Percentiles rank a stretch among this genome's conserved stretches.
Evolutionary conservation across 2,329 filamentous ascomycete species (phyloP).

Genomic region (Diaporthe citrichinensis): DNA sequence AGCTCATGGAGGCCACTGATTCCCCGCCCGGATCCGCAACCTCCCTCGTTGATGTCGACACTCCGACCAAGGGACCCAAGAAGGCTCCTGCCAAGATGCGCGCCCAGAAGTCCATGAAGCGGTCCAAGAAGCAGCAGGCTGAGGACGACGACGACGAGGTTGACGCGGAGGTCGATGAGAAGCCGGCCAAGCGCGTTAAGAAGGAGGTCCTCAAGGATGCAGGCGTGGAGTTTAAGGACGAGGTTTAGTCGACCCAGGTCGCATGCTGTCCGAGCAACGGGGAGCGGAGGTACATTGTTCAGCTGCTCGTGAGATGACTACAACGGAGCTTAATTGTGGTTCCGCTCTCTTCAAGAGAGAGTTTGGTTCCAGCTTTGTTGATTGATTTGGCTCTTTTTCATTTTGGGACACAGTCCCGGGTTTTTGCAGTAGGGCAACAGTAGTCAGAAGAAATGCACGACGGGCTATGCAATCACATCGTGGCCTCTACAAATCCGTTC

Average conservation of each 20-base stretch:
- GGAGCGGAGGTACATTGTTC: not conserved
- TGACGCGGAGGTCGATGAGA: not conserved
- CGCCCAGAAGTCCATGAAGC: not conserved
- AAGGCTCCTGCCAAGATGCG: not conserved
- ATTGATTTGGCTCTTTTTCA: not conserved
- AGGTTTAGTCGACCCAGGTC: not conserved
- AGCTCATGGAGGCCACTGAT: not conserved
- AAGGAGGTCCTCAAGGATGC: not conserved
- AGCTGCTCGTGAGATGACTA: not conserved
- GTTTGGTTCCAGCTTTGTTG: not conserved
- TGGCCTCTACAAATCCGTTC: not conserved
- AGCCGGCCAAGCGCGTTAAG: conserved; percentile 16
- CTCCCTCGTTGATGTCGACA: not conserved
- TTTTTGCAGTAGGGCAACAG: not conserved
- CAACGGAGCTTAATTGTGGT: not conserved
- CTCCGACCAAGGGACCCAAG: conserved; percentile 18
- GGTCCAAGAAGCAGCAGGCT: not conserved
- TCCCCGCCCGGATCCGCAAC: not conserved
- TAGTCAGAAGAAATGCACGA: not conserved
- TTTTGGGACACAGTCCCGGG: not conserved
- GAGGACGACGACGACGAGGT: not conserved
- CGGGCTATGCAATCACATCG: not conserved
- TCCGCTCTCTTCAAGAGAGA: not conserved
- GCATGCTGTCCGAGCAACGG: not conserved
- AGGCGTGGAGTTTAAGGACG: not conserved